Percentiles rank a stretch among this genome's conserved stretches.
Evolutionary conservation across 2,329 filamentous ascomycete genomes (phyloP).

Genomic region (Aspergillus niger): DNA sequence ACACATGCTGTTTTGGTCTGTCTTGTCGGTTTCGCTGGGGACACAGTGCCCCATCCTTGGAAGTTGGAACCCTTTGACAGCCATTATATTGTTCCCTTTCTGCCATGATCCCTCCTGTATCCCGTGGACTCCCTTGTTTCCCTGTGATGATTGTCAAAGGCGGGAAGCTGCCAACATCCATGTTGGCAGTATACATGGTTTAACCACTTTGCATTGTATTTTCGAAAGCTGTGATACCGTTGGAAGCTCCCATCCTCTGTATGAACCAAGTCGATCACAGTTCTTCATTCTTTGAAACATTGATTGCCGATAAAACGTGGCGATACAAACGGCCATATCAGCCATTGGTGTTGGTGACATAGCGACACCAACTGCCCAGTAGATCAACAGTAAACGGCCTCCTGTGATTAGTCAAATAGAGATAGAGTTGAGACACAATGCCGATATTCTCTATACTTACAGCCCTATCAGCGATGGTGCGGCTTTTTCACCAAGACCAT

Average conservation of each 20-base stretch:
- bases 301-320: not conserved
- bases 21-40: conserved; percentile 8
- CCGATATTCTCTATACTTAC: not conserved
- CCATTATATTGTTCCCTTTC: not conserved
- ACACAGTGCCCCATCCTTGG: not conserved
- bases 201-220: not conserved
- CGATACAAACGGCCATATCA: not conserved
- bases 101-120: not conserved
- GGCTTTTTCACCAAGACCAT: not conserved
- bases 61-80: not conserved
- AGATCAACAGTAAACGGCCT: conserved; percentile 3
- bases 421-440: not conserved
- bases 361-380: not conserved
- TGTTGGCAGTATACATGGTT: not conserved
- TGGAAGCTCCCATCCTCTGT: not conserved
- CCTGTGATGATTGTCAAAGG: not conserved
- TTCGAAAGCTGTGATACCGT: not conserved
- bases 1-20: conserved; percentile 12
- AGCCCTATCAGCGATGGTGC: not conserved
- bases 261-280: too few relatives aligned
- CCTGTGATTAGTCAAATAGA: not conserved
- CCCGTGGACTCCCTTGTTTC: not conserved
- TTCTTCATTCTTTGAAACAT: not conserved
- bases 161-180: not conserved
- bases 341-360: conserved; percentile 2